These are phyloP conservation scores for Barbatosphaeria neglecta DNA, from an alignment of 495 filamentous ascomycete genomes.

Conservation along the genomic window DNA sequence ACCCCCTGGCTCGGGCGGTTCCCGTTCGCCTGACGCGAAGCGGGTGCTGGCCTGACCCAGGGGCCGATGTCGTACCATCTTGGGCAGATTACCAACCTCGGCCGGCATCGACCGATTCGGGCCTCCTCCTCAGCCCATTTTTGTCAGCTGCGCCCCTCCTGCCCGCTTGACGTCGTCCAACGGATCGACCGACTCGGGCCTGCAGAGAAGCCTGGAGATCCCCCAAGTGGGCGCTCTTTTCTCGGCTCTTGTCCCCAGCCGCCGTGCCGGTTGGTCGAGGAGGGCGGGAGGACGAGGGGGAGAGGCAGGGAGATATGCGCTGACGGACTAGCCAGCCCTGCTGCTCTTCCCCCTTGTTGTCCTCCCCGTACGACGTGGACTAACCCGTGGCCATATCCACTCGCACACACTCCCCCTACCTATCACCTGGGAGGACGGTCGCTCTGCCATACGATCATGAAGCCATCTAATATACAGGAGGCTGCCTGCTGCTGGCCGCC, in stretches of 20 bases:
- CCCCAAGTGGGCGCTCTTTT: too few species aligned
- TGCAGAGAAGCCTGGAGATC: too few species aligned
- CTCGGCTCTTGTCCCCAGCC: too few species aligned
- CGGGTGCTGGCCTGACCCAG: slow-evolving; percentile 16
- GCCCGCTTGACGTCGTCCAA: background rate
- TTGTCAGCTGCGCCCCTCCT: slow-evolving; percentile 11
- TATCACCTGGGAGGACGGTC: too few species aligned
- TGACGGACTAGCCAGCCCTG: too few species aligned
- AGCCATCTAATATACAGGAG: slow-evolving; percentile 7
- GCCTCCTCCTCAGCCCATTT: slow-evolving; percentile 19
- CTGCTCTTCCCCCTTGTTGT: too few species aligned
- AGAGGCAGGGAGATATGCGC: too few species aligned
- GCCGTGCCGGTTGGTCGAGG: too few species aligned
- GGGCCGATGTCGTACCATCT: background rate
- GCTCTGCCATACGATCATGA: slow-evolving; percentile 6
- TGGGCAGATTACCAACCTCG: slow-evolving; percentile 6
- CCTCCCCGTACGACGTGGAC: too few species aligned
- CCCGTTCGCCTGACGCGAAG: background rate
- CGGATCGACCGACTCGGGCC: background rate
- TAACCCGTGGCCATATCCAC: too few species aligned
- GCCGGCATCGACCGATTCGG: slow-evolving; percentile 24
- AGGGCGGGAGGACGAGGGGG: too few species aligned
- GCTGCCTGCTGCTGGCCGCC: background rate
- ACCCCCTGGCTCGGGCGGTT: too few species aligned
- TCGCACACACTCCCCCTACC: background rate